Percentiles rank a stretch among this genome's conserved stretches.
Conservation (phyloP, 169 alveolate genomes). For the Plasmodium knowlesi region DNA sequence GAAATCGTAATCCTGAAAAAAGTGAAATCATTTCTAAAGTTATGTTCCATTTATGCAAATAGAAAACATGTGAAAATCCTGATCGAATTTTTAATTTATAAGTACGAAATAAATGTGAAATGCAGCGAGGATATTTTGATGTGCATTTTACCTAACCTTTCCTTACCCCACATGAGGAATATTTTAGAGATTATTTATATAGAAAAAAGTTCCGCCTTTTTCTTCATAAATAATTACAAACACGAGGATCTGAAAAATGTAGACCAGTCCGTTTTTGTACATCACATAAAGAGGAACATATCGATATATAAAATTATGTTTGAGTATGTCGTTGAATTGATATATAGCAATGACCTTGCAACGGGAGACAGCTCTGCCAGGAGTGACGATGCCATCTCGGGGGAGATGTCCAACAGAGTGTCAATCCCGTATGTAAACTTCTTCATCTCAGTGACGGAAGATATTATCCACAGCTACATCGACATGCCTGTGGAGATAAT, state of each 20-base stretch:
- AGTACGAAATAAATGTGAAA: slow-evolving; percentile 69
- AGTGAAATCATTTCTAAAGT: slow-evolving; percentile 41
- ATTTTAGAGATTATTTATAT: slow-evolving; percentile 59
- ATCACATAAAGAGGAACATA: slow-evolving; percentile 49
- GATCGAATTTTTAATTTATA: slow-evolving; percentile 55
- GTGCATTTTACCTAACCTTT: slow-evolving; percentile 34
- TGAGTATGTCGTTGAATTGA: slow-evolving; percentile 24
- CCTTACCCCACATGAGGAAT: slow-evolving; percentile 11
- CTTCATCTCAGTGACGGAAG: slow-evolving; percentile 41
- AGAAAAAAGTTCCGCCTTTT: slow-evolving; percentile 42
- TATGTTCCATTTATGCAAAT: slow-evolving; percentile 52
- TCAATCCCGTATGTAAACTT: slow-evolving; percentile 33
- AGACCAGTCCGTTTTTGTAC: slow-evolving; percentile 26
- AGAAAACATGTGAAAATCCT: slow-evolving; percentile 57
- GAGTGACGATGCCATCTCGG: not conserved
- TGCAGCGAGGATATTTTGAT: slow-evolving; percentile 51
- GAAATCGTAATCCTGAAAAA: slow-evolving; percentile 24
- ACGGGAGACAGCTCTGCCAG: too few relatives aligned
- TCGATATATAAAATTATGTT: slow-evolving; percentile 42
- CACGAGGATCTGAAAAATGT: slow-evolving; percentile 3
- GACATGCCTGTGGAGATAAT: slow-evolving; percentile 26
- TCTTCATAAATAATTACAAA: slow-evolving; percentile 45
- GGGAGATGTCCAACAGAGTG: not conserved
- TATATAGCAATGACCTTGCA: not conserved
- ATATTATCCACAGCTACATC: slow-evolving; percentile 31